These are phyloP conservation scores for Geotrichum bryndzae DNA, from an alignment of 1,139 yeast genomes.

Conservation along the genomic window DNA sequence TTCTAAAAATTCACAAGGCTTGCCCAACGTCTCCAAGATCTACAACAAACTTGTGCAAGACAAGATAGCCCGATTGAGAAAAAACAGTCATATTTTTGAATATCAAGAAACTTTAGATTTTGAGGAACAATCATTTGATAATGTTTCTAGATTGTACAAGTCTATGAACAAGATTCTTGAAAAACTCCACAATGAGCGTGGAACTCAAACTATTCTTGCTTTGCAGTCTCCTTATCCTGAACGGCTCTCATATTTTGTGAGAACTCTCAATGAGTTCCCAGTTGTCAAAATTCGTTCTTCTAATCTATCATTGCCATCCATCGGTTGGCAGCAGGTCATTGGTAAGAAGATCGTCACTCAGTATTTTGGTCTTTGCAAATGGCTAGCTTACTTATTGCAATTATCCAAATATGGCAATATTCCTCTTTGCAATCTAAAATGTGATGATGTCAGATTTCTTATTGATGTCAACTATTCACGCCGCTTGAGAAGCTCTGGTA, in stretches of 20 bases:
- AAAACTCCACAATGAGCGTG: slow-evolving; percentile 60
- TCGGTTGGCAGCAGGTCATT: slow-evolving; percentile 82
- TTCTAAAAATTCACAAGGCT: slow-evolving; percentile 57
- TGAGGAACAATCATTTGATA: slow-evolving; percentile 18
- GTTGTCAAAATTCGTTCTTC: slow-evolving; percentile 43
- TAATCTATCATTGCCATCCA: slow-evolving; percentile 59
- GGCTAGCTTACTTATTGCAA: slow-evolving; percentile 62
- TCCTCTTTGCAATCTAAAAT: slow-evolving; percentile 78
- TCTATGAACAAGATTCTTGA: slow-evolving; percentile 41
- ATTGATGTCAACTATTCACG: slow-evolving; percentile 88
- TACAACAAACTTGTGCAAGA: slow-evolving; percentile 49
- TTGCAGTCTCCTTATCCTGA: slow-evolving; percentile 65
- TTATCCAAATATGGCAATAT: slow-evolving; percentile 69
- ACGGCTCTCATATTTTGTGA: slow-evolving; percentile 29
- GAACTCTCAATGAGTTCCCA: slow-evolving; percentile 51
- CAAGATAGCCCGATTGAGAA: slow-evolving; percentile 45
- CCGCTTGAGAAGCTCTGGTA: slow-evolving; percentile 54
- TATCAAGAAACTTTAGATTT: slow-evolving; percentile 26
- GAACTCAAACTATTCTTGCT: slow-evolving; percentile 59
- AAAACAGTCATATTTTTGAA: slow-evolving; percentile 28
- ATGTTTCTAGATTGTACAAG: slow-evolving; percentile 25
- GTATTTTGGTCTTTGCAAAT: slow-evolving; percentile 64
- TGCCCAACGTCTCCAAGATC: slow-evolving; percentile 50
- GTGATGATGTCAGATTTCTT: slow-evolving; percentile 68
- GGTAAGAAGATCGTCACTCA: slow-evolving; percentile 64